Percentiles rank a stretch among this genome's conserved stretches.
Evolutionary conservation across 148 eudicot species (phyloP).

Genomic region (Vaccinium macrocarpon): DNA sequence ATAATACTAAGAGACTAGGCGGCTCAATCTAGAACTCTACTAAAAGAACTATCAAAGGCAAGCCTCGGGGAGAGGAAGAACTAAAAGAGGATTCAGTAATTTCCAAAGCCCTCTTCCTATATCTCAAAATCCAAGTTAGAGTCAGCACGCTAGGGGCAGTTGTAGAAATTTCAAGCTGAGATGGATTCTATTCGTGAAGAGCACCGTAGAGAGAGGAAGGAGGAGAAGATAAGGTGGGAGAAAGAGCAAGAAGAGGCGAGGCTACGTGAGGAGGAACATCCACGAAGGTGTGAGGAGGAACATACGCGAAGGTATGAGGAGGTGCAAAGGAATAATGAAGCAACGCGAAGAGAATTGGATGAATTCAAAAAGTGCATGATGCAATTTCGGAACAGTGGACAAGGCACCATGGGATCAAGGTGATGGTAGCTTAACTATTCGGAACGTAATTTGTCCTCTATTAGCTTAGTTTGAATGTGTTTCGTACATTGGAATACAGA

Average conservation of each 20-base stretch:
- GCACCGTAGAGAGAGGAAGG: too few relatives aligned
- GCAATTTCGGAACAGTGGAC: too few relatives aligned
- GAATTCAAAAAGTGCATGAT: too few relatives aligned
- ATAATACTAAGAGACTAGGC: background rate
- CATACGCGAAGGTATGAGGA: background rate
- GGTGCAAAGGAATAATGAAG: too few relatives aligned
- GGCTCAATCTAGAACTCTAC: background rate
- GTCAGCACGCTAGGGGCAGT: background rate
- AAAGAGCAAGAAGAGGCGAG: background rate
- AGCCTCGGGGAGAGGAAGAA: background rate
- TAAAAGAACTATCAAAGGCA: background rate
- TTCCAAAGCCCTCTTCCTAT: background rate
- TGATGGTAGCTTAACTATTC: too few relatives aligned
- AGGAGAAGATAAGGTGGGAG: too few relatives aligned
- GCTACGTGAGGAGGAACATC: background rate
- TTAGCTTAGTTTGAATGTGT: too few relatives aligned
- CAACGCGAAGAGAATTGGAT: too few relatives aligned
- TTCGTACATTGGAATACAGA: too few relatives aligned
- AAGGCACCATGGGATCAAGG: too few relatives aligned
- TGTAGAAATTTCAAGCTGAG: background rate
- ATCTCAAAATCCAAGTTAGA: background rate
- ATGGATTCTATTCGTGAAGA: background rate
- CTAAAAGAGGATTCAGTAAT: background rate
- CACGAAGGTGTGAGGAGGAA: too few relatives aligned
- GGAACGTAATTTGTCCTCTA: too few relatives aligned